Evolutionary conservation across 179 eudicot species (phyloP), one percentile per base, ranked within the genome.

Genomic region (Beta lomatogona): DNA sequence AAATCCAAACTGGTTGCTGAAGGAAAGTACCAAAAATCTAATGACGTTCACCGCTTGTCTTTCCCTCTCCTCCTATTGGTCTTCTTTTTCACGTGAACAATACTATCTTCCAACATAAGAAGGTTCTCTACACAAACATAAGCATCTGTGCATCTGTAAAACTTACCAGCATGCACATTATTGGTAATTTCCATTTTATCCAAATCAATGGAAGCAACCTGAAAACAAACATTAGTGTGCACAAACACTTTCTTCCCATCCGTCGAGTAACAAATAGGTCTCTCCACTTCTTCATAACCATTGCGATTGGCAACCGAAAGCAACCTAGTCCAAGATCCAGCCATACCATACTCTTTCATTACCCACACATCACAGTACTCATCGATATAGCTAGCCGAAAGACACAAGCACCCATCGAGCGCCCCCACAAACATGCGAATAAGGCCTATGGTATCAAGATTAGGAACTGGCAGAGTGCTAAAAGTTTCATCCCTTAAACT

Each of bases 271-370:
- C 58, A 48, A 48, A 77, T 15, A 48, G 70, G 58, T 19, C 46
- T 63, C 28, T 22, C 70, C 70, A 63, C 0, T 14, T 12, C 4
- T 1, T 45, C 28, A 4, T 19, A 1, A 19, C 44, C 10, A 16
- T 21, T 4, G 11, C 15, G 0, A n/a, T 14, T 61, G 6, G 5
- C 18, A 15, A 46, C 22, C 5, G 54, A 18, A 77, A 63, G 21
- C 12, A 61, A 4, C 44, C 7, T 16, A 16, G 6, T 13, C 79
- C 71, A 76, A 46, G 79, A 61, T 60, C 53, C 79, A 45, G 52
- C 79, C 8, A 63, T 16, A 2, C 79, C 70, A 21, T 76, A 76
- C 41, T 76, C 79, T 61, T n/a, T 76, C 71, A 76, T 76, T 13
- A 61, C 52, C 79, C 79, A 76, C n/a, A 61, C n/a, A 13, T 63